A percentile compares a stretch with the other conserved stretches of the same genome.
phyloP scores from a whole-genome alignment of 768 basidiomycete genomes.

The Mycena latifolia region DNA sequence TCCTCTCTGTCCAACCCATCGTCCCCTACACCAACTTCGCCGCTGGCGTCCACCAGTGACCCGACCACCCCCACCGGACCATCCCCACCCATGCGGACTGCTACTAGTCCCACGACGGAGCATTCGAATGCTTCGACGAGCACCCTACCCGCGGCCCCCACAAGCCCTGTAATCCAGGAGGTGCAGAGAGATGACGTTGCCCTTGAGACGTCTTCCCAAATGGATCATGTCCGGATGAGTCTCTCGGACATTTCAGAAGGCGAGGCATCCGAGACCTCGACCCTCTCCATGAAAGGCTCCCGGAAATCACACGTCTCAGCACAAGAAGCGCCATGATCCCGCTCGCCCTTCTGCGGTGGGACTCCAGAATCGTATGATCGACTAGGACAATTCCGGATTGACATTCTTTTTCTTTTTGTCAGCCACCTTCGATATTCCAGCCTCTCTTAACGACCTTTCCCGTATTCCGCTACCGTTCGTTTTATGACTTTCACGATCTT shows the following conservation, averaged over 20 bases:
- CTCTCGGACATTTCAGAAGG: conserved; percentile 37
- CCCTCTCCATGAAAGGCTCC: conserved; percentile 11
- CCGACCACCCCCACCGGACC: conserved; percentile 26
- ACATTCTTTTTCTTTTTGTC: conserved; percentile 12
- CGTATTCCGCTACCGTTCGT: not conserved
- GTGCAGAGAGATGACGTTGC: not conserved
- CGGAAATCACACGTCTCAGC: conserved; percentile 19
- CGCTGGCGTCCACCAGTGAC: not conserved
- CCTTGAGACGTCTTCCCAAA: conserved; percentile 24
- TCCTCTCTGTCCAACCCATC: not conserved
- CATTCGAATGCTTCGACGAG: conserved; percentile 32
- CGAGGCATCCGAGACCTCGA: conserved; percentile 28
- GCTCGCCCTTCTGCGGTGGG: too few species aligned
- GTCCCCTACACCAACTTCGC: not conserved
- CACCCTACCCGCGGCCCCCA: conserved; percentile 18
- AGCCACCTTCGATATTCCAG: conserved; percentile 18
- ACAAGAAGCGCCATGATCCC: too few species aligned
- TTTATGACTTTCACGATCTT: conserved; percentile 15
- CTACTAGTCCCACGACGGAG: conserved; percentile 10
- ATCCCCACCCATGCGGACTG: not conserved
- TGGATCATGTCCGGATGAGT: conserved; percentile 28
- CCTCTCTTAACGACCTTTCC: conserved; percentile 1
- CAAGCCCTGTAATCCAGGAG: not conserved
- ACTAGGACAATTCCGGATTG: too few species aligned
- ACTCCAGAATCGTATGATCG: too few species aligned